Base-by-base conservation (phyloP, 2,329 filamentous ascomycete genomes). In the Raffaelea ambrosiae region DNA sequence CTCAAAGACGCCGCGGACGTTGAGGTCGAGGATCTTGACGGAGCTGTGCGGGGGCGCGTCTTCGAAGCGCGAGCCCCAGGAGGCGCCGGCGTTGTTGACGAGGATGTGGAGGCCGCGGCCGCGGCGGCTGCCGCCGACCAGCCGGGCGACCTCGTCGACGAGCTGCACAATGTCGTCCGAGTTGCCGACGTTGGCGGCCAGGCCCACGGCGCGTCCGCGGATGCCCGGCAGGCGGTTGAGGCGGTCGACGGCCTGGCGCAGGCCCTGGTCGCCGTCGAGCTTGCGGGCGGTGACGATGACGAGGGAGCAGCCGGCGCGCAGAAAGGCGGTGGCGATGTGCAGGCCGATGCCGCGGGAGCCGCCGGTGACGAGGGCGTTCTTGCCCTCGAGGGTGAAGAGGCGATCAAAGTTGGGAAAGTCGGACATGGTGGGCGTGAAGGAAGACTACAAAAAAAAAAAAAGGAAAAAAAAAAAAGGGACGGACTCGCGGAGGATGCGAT, bases 261-360 rank as follows among this genome's bases (percentile, higher is more conserved):
- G n/a, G n/a, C n/a, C n/a, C n/a, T n/a, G n/a, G n/a, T n/a, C n/a
- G n/a, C n/a, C 83, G 33, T 72, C 66, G 45, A 76, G 73, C 67
- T 86, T 86, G 57, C 83, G 80, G 5, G 80, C 83, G n/a, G 82
- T 84, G 62, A 87, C 84, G 67, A 86, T 81, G 52, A 87, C 76
- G 55, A 81, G 81, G 48, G 79, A 77, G 61, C 76, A 82, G 51
- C 84, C 83, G n/a, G 83, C 78, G 66, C 81, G 80, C 40, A 86
- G 73, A 49, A 86, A 74, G 22, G 77, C 81, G 21, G 79, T 82
- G 19, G 81, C 81, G 46, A 79, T 78, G 60, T 84, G 76, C 10
- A 84, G 68, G 44, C 79, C 79, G 10, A 83, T 65, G 39, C 79
- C 79, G 55, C 79, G 66, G 14, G 74, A 79, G 40, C 59, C 60